These are phyloP conservation scores for Spirogloea muscicola DNA, from an alignment of 139 green algal genomes.

Conservation along the genomic window DNA sequence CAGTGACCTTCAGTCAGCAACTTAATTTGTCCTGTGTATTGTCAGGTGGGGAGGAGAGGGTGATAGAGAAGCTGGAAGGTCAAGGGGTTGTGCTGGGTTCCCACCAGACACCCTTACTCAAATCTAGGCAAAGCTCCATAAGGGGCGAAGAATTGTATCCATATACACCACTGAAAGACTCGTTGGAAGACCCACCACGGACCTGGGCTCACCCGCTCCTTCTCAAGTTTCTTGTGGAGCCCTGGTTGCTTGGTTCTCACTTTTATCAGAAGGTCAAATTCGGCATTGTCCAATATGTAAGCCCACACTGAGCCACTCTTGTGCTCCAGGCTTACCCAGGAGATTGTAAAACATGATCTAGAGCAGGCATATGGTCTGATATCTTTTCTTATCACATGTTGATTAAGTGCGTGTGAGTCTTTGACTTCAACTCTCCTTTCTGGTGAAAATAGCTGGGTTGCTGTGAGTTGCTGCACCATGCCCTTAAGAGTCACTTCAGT, in stretches of 20 bases:
- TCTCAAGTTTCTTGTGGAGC: background rate
- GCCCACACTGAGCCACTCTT: background rate
- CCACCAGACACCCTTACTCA: no score
- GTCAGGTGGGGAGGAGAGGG: no score
- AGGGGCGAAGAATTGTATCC: no score
- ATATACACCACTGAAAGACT: no score
- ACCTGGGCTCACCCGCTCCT: background rate
- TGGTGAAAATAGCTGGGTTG: background rate
- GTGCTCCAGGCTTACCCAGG: background rate
- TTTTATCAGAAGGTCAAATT: conserved; percentile 10
- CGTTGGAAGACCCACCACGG: no score
- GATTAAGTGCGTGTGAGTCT: background rate
- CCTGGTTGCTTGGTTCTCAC: conserved; percentile 1
- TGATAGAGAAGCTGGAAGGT: no score
- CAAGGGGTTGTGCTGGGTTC: no score
- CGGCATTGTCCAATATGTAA: conserved; percentile 25
- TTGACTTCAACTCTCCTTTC: background rate
- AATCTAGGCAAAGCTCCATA: no score
- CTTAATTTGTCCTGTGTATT: no score
- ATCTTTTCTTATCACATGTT: background rate
- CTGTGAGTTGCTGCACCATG: background rate
- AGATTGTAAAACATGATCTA: background rate
- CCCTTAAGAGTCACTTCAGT: background rate
- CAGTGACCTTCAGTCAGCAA: no score
- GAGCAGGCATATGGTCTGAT: background rate